phyloP scores from a whole-genome alignment of 2,329 filamentous ascomycete species.

The Colletotrichum liaoningense region DNA sequence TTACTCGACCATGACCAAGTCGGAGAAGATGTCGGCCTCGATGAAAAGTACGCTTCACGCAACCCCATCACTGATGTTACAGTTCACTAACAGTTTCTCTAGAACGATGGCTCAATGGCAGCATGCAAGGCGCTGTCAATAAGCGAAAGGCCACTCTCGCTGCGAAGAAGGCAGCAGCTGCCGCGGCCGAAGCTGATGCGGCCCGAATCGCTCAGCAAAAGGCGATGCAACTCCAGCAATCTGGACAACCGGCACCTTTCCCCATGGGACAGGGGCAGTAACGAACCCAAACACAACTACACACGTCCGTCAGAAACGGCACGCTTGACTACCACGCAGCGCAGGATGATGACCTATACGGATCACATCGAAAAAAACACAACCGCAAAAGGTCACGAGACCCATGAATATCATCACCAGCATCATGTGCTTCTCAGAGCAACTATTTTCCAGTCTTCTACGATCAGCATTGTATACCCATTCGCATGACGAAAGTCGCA shows the following conservation, averaged over 20 bases:
- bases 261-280: conserved; percentile 1
- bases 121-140: conserved; percentile 70
- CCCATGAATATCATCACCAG: conserved; percentile 11
- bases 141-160: conserved; percentile 71
- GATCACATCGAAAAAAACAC: background rate
- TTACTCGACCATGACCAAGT: conserved; percentile 72
- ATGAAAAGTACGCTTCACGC: conserved; percentile 68
- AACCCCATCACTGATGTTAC: background rate
- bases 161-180: conserved; percentile 65
- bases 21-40: conserved; percentile 73
- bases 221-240: conserved; percentile 4
- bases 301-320: background rate
- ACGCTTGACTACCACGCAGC: background rate
- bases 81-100: conserved; percentile 40
- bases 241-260: conserved; percentile 5
- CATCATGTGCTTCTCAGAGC: conserved; percentile 18
- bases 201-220: conserved; percentile 19
- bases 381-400: background rate
- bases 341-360: background rate
- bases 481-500: conserved; percentile 28
- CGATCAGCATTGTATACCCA: conserved; percentile 27
- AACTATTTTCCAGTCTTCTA: background rate
- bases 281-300: background rate
- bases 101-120: conserved; percentile 71
- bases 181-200: conserved; percentile 5